Conservation (phyloP, 2,329 filamentous ascomycete genomes). For the Corinectria fuckeliana region DNA sequence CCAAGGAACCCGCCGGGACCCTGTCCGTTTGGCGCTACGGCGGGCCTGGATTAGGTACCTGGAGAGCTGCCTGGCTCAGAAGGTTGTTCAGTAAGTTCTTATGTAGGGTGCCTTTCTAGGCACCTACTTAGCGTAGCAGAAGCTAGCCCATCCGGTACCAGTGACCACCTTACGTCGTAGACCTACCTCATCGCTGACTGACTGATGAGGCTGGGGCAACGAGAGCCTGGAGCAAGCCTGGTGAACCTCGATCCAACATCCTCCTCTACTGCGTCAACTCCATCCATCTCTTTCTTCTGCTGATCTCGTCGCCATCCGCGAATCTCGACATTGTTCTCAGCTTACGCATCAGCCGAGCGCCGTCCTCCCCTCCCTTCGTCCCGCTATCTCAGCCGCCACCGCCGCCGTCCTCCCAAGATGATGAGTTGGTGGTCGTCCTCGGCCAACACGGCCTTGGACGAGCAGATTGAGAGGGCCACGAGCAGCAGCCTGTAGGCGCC, state of each 20-base stretch:
- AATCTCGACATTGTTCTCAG: constrained; percentile 2
- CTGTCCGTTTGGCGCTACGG: constrained; percentile 2
- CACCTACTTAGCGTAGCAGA: constrained; percentile 7
- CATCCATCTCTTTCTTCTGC: constrained; percentile 15
- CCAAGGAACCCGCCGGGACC: constrained; percentile 3
- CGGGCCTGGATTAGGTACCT: background rate
- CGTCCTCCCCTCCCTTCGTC: background rate
- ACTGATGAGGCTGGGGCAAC: constrained; percentile 34
- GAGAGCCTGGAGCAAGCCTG: constrained; percentile 29
- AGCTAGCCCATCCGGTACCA: constrained; percentile 29
- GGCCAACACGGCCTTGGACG: constrained; percentile 88
- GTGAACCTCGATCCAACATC: constrained; percentile 31
- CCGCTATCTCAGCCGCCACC: constrained; percentile 4
- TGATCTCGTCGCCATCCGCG: background rate
- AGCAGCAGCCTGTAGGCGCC: constrained; percentile 82
- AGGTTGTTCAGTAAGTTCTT: background rate
- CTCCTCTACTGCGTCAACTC: constrained; percentile 17
- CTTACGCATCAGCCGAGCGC: constrained; percentile 12
- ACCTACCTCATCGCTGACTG: constrained; percentile 29
- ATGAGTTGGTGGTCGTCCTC: constrained; percentile 98
- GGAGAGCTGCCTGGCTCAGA: background rate
- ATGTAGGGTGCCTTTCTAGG: constrained; percentile 12
- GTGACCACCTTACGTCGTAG: constrained; percentile 33
- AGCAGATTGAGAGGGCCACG: constrained; percentile 95
- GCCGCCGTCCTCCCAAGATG: constrained; percentile 48